phyloP scores from a whole-genome alignment of 345 rosid species.

The Gynandropsis gynandra region DNA sequence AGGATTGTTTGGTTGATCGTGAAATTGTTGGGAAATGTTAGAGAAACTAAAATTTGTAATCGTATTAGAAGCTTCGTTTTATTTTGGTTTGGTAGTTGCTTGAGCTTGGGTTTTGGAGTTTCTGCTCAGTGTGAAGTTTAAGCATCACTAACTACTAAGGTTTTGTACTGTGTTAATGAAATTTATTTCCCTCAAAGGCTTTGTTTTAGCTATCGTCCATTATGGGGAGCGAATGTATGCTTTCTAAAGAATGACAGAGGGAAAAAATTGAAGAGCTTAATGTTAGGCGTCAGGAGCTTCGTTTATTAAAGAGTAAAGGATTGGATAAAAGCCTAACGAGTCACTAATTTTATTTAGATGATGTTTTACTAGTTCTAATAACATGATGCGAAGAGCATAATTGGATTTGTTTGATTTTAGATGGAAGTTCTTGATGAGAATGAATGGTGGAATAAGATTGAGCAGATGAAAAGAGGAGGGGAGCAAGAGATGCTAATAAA shows the following conservation, averaged over 20 bases:
- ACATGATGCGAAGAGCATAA: too few relatives aligned
- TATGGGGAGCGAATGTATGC: conserved; percentile 1
- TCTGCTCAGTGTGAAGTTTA: too few relatives aligned
- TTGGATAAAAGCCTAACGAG: too few relatives aligned
- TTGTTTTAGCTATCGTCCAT: conserved; percentile 1
- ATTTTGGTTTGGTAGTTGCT: too few relatives aligned
- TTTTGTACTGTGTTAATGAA: conserved; percentile 3
- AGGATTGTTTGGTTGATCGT: background rate
- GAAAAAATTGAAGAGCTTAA: too few relatives aligned
- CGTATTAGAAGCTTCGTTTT: background rate
- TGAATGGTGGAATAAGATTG: conserved; percentile 85
- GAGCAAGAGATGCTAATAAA: conserved; percentile 75
- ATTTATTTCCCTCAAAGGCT: background rate
- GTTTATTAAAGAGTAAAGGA: too few relatives aligned
- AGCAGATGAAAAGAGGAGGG: conserved; percentile 51
- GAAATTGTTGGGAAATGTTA: background rate
- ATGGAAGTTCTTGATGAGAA: conserved; percentile 75
- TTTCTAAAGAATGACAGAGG: too few relatives aligned
- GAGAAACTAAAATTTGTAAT: background rate
- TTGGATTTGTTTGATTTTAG: conserved; percentile 37
- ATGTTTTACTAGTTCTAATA: too few relatives aligned
- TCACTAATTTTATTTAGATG: too few relatives aligned
- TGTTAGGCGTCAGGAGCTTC: too few relatives aligned
- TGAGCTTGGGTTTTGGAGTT: too few relatives aligned
- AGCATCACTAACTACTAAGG: too few relatives aligned